Conservation (phyloP, 2,329 filamentous ascomycete genomes). For the Neopestalotiopsis sp. region DNA sequence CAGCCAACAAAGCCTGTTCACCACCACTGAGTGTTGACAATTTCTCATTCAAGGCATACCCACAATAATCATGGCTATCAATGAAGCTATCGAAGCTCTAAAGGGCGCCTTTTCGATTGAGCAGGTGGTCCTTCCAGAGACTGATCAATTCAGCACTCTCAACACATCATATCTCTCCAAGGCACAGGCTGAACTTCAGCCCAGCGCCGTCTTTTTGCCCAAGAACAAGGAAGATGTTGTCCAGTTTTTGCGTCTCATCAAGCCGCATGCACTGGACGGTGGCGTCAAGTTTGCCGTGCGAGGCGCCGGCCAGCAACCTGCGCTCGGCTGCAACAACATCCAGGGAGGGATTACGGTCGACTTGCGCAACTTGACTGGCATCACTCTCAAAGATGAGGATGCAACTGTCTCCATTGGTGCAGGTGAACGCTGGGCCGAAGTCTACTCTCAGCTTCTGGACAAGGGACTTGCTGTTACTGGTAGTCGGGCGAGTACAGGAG, state of each 20-base stretch:
- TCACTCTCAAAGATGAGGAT: neutral
- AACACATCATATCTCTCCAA: constrained; percentile 1
- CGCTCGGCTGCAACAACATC: neutral
- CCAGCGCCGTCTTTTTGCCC: neutral
- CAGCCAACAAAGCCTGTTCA: no score
- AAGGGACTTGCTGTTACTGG: neutral
- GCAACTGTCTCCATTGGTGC: neutral
- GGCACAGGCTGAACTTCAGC: neutral
- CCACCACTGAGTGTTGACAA: no score
- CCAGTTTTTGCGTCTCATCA: neutral
- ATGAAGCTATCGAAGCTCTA: no score
- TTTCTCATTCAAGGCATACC: no score
- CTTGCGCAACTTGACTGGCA: neutral
- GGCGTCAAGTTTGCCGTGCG: neutral
- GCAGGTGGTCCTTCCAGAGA: no score
- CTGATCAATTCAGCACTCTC: neutral
- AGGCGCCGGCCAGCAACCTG: constrained; percentile 1
- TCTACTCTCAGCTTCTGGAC: neutral
- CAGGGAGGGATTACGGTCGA: neutral
- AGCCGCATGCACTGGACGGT: neutral
- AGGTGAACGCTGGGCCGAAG: neutral
- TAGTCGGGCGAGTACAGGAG: neutral
- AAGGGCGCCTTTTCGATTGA: no score
- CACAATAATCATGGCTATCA: no score
- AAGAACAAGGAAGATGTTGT: neutral